Base-by-base conservation (phyloP, 2,329 filamentous ascomycete species). In the Teratosphaeria nubilosa region DNA sequence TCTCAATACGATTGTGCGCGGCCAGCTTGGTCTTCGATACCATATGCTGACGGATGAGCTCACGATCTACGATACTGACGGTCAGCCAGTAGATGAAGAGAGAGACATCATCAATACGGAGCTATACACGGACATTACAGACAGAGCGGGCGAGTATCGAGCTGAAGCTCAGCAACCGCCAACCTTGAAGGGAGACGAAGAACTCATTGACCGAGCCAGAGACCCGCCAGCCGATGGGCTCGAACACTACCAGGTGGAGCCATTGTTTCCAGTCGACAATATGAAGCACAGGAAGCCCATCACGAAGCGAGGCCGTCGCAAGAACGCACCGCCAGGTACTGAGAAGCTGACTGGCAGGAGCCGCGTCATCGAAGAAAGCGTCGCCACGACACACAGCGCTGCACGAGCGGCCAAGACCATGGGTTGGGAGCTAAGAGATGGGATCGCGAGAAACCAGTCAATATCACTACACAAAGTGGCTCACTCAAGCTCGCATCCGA, bases 91-190 rank as follows among this genome's bases (percentile, higher is more conserved):
- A 27, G 86, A 96, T 65, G 82, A 86, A 56, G 77, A 82, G 27
- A 84, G 88, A 63, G 94, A 99, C 72, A 82, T 85, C 57, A 82
- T 91, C 67, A 90, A 94, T 32, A 92, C 97, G 71, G 90, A 88
- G 64, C 81, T 99, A 1, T 97, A 95, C 77, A 96, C 97, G 65
- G 91, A 97, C 71, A 89, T 95, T 52, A 80, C 97, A 24, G 92
- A 97, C 69, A 85, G 94, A 56, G 90, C 94, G 51, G 94, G 91
- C 70, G 85, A 88, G 64, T 97, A 90, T 76, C 91, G 95, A 66
- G 88, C 90, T 70, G 92, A 91, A 71, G 76, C 84, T 25, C 80
- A 84, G 34, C 80, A 84, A 7, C 80, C 83, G 7, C 85, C 87
- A 63, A 85, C 87, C 24, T 85, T 95, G 16, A 85, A 91, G 69